Percentiles rank a stretch among this genome's conserved stretches.
Evolutionary conservation across 768 basidiomycete genomes (phyloP).

Genomic region (Panaeolus papilionaceus): DNA sequence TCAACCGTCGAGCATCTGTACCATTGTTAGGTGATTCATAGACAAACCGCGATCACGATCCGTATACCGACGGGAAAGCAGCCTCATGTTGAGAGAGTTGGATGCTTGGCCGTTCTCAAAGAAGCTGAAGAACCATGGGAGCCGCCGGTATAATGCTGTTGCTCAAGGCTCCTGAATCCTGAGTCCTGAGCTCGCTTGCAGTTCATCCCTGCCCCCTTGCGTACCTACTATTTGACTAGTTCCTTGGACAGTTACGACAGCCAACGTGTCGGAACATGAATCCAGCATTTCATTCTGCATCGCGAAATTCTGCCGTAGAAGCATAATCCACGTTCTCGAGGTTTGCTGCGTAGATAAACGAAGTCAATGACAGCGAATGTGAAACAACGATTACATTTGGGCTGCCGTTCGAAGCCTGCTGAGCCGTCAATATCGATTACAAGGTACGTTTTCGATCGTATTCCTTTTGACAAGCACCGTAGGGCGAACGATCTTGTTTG

Average conservation of each 20-base stretch:
- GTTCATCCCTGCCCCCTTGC: not conserved
- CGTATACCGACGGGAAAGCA: not conserved
- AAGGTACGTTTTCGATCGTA: constrained; percentile 11
- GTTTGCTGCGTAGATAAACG: not conserved
- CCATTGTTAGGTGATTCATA: not conserved
- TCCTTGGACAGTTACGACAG: not conserved
- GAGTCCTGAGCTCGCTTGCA: not conserved
- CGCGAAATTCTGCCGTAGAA: not conserved
- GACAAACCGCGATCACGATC: constrained; percentile 3
- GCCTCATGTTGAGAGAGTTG: not conserved
- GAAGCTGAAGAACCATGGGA: not conserved
- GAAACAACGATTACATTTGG: not conserved
- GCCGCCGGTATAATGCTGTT: constrained; percentile 3
- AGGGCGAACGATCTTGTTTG: not conserved
- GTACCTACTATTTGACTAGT: not conserved
- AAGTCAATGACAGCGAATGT: not conserved
- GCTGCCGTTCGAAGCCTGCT: not conserved
- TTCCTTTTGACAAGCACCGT: not conserved
- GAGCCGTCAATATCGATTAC: not conserved
- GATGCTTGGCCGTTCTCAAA: not conserved
- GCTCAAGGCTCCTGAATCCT: not conserved
- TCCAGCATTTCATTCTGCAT: not conserved
- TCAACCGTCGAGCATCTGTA: not conserved
- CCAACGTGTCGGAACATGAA: not conserved
- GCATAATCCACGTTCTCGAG: constrained; percentile 10